phyloP scores from a whole-genome alignment of 2,329 filamentous ascomycete genomes.

The Volutella citrinella region DNA sequence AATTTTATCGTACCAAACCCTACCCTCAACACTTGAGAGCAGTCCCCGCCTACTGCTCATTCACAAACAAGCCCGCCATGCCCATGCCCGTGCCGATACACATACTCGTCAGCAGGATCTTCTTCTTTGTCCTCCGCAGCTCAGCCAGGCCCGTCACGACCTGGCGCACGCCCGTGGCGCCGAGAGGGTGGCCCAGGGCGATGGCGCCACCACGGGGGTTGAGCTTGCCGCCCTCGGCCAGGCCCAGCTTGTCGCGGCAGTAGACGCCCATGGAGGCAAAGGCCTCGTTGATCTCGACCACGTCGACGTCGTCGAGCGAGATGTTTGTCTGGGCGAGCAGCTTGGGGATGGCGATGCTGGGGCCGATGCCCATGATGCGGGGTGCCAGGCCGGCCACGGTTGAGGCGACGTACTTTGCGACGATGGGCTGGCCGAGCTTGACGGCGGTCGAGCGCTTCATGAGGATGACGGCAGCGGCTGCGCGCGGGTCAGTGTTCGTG shows the following conservation, averaged over 20 bases:
- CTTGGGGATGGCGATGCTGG: conserved; percentile 73
- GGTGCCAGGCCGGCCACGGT: conserved; percentile 88
- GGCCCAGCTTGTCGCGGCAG: conserved; percentile 70
- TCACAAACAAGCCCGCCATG: conserved; percentile 65
- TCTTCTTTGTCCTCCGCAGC: conserved; percentile 80
- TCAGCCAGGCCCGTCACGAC: conserved; percentile 90
- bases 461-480: conserved; percentile 79
- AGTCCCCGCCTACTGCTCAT: too few relatives aligned
- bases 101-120: conserved; percentile 90
- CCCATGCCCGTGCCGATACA: conserved; percentile 71
- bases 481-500: conserved; percentile 9
- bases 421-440: conserved; percentile 82
- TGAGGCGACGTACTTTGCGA: conserved; percentile 91
- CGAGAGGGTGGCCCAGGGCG: conserved; percentile 79
- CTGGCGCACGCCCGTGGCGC: conserved; percentile 72
- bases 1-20: too few relatives aligned
- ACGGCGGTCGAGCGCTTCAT: conserved; percentile 93
- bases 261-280: conserved; percentile 98
- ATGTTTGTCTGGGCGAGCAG: conserved; percentile 78
- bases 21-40: too few relatives aligned
- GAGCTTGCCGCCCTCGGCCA: conserved; percentile 71
- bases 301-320: conserved; percentile 76
- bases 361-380: conserved; percentile 94
- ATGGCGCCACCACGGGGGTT: conserved; percentile 81
- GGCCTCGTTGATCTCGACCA: conserved; percentile 94